These are phyloP conservation scores for Magnusiomyces magnusii DNA, from an alignment of 1,139 yeast genomes.

Conservation along the genomic window DNA sequence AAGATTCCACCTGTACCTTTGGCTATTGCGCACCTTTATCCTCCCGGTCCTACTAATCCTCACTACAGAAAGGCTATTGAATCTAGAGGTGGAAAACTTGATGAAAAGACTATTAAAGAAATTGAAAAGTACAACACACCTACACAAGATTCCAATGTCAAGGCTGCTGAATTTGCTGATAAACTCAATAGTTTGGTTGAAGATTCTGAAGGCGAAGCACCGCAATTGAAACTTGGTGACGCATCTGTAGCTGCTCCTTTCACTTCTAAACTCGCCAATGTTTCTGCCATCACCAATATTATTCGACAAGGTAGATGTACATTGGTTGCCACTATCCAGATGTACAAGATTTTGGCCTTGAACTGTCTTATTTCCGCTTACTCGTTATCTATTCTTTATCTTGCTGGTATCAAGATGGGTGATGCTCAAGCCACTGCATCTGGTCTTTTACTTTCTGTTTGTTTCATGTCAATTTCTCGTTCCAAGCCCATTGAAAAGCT, in stretches of 20 bases:
- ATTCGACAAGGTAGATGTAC: conserved; percentile 99
- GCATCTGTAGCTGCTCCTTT: conserved; percentile 99
- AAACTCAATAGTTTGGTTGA: conserved; percentile 62
- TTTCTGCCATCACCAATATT: conserved; percentile 85
- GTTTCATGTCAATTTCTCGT: conserved; percentile 92
- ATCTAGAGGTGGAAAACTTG: conserved; percentile 59
- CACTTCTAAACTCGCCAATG: conserved; percentile 89
- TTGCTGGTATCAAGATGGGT: conserved; percentile 98
- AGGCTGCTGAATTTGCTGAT: conserved; percentile 60
- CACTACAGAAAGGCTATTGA: conserved; percentile 81
- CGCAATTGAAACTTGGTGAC: conserved; percentile 91
- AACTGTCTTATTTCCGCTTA: conserved; percentile 97
- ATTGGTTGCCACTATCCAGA: conserved; percentile 92
- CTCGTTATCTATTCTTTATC: conserved; percentile 83
- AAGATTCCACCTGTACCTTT: conserved; percentile 75
- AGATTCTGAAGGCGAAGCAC: conserved; percentile 77
- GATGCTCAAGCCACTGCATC: conserved; percentile 95
- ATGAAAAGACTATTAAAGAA: conserved; percentile 50
- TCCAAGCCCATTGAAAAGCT: conserved; percentile 86
- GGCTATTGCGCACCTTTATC: conserved; percentile 85
- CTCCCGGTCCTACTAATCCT: conserved; percentile 93
- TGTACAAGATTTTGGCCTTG: conserved; percentile 96
- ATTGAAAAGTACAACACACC: conserved; percentile 41
- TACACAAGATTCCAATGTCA: conserved; percentile 31
- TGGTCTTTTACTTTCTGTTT: conserved; percentile 83